These are phyloP conservation scores for Kodamaea plutei DNA, from an alignment of 1,139 yeast genomes.

Conservation along the genomic window DNA sequence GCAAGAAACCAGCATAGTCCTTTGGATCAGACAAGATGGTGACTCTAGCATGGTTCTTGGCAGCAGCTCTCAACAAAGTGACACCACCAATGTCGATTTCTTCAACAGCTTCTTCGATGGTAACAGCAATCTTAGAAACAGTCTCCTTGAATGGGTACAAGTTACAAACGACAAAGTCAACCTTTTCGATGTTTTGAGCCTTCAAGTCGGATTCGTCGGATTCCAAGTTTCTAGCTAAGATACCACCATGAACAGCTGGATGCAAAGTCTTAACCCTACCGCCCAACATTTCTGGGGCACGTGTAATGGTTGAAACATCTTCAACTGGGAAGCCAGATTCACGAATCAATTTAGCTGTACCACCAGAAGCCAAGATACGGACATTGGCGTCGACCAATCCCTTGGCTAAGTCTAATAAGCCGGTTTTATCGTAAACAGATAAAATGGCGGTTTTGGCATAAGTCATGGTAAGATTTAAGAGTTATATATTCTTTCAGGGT, in stretches of 20 bases:
- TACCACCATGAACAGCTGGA: conserved; percentile 99
- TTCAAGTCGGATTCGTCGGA: conserved; percentile 84
- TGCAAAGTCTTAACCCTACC: conserved; percentile 98
- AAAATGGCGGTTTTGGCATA: conserved; percentile 83
- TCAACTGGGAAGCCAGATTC: conserved; percentile 98
- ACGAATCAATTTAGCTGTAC: conserved; percentile 89
- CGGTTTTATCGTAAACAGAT: conserved; percentile 97
- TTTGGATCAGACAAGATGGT: conserved; percentile 91
- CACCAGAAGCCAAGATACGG: conserved; percentile 93
- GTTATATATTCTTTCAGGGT: too few species aligned
- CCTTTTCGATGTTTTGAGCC: conserved; percentile 88
- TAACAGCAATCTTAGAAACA: conserved; percentile 90
- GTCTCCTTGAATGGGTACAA: conserved; percentile 98
- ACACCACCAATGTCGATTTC: conserved; percentile 99
- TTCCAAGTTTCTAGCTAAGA: conserved; percentile 87
- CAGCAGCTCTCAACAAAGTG: conserved; percentile 95
- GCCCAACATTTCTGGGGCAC: conserved; percentile 98
- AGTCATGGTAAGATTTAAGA: conserved; percentile 5
- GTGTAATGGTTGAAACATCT: conserved; percentile 90
- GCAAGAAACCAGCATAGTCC: conserved; percentile 83
- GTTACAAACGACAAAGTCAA: conserved; percentile 95
- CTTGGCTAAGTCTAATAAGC: conserved; percentile 90
- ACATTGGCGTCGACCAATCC: conserved; percentile 86
- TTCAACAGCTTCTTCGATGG: conserved; percentile 96
- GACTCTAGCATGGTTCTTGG: conserved; percentile 95